Conservation (phyloP, 345 rosid species). For the Tarenaya hassleriana region DNA sequence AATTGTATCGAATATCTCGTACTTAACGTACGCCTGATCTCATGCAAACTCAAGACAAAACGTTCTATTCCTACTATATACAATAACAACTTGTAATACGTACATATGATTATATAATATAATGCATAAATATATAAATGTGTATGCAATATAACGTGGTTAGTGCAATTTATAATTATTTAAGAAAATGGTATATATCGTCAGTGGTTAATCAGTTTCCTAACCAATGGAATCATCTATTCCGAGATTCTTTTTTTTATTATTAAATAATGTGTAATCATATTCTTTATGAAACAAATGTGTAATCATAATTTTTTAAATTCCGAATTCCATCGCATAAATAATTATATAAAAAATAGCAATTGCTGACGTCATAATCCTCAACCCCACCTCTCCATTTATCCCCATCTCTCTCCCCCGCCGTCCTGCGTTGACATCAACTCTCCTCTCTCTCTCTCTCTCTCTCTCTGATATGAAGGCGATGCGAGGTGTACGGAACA, state of each 20-base stretch:
- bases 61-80: slow-evolving; percentile 2
- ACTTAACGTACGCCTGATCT: slow-evolving; percentile 27
- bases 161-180: no score
- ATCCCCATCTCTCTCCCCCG: slow-evolving; percentile 13
- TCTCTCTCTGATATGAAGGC: slow-evolving; percentile 24
- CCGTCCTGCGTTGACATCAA: slow-evolving; percentile 30
- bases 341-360: slow-evolving; percentile 2
- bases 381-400: slow-evolving; percentile 28
- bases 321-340: no score
- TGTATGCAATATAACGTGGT: no score
- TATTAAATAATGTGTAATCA: no score
- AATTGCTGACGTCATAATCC: slow-evolving; percentile 25
- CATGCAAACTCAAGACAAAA: slow-evolving; percentile 16
- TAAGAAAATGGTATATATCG: no score
- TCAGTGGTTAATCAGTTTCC: no score
- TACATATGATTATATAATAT: no score
- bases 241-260: no score
- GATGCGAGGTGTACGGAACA: slow-evolving; percentile 25
- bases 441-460: slow-evolving; percentile 2
- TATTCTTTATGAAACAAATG: neutral
- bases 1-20: slow-evolving; percentile 24
- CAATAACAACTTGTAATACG: neutral
- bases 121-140: no score
- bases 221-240: no score
- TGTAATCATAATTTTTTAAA: neutral